Percentiles rank a stretch among this genome's conserved stretches.
phyloP scores from a whole-genome alignment of 495 filamentous ascomycete genomes.

The Talaromyces trachyspermus region DNA sequence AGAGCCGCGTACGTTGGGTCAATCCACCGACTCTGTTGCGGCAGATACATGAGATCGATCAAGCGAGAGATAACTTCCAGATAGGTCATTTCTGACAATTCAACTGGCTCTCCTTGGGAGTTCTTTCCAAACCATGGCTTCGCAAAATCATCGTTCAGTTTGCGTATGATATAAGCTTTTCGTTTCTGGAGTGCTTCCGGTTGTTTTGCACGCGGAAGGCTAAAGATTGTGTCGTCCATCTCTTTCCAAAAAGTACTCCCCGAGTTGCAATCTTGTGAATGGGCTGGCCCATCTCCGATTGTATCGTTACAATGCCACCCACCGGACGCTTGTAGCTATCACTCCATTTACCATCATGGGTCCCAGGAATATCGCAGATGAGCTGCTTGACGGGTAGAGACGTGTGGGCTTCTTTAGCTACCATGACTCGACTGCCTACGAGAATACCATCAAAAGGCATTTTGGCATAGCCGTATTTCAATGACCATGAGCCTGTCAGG shows the following conservation, averaged over 20 bases:
- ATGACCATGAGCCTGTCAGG: conserved; percentile 80
- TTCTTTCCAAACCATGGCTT: conserved; percentile 99
- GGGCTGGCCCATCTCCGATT: conserved; percentile 98
- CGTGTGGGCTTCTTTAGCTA: conserved; percentile 89
- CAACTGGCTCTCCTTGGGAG: conserved; percentile 37
- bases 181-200: conserved; percentile 86
- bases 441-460: conserved; percentile 93
- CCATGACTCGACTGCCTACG: conserved; percentile 91
- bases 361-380: conserved; percentile 81
- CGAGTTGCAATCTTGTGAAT: conserved; percentile 97
- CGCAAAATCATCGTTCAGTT: conserved; percentile 95
- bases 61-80: conserved; percentile 21
- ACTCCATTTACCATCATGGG: conserved; percentile 89
- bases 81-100: conserved; percentile 33
- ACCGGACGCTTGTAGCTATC: conserved; percentile 90
- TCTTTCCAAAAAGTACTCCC: conserved; percentile 95
- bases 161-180: conserved; percentile 91
- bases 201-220: conserved; percentile 88
- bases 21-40: conserved; percentile 25
- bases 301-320: conserved; percentile 92
- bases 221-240: conserved; percentile 97
- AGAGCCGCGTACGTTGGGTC: conserved; percentile 20
- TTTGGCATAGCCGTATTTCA: conserved; percentile 74
- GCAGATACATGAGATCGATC: conserved; percentile 26
- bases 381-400: conserved; percentile 91